phyloP scores from a whole-genome alignment of 371 early-diverging fungal genomes.

The Lichtheimia corymbifera region DNA sequence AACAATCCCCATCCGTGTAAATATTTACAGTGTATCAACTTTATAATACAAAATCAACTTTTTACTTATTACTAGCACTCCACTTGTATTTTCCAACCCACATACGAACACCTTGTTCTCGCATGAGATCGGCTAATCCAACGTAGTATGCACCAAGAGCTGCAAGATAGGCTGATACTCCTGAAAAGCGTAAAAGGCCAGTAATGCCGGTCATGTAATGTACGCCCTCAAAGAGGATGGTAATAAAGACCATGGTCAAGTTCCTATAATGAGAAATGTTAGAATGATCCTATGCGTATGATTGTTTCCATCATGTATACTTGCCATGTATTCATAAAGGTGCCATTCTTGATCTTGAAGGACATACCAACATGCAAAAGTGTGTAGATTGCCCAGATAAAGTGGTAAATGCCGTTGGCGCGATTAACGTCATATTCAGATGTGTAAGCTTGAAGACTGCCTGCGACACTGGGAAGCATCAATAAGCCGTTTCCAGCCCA shows the following conservation, averaged over 20 bases:
- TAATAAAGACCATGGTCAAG: constrained; percentile 29
- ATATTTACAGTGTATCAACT: too few relatives aligned
- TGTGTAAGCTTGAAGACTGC: constrained; percentile 24
- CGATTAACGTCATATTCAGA: constrained; percentile 26
- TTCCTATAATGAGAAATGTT: background rate
- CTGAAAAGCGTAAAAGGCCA: constrained; percentile 17
- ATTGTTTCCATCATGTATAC: too few relatives aligned
- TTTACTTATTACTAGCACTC: background rate
- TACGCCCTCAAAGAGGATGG: constrained; percentile 38
- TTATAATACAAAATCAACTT: too few relatives aligned
- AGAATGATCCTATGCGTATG: too few relatives aligned
- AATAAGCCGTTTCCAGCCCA: constrained; percentile 27
- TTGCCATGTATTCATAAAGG: constrained; percentile 30
- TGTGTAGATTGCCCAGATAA: constrained; percentile 48
- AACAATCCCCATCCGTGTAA: too few relatives aligned
- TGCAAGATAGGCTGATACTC: constrained; percentile 37
- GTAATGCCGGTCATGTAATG: constrained; percentile 8
- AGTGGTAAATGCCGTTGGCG: constrained; percentile 34
- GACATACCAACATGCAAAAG: constrained; percentile 40
- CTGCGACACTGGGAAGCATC: constrained; percentile 34
- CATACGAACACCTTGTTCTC: constrained; percentile 69
- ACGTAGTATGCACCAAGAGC: constrained; percentile 43
- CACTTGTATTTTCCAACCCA: constrained; percentile 46
- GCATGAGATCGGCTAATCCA: constrained; percentile 38
- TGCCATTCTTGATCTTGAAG: constrained; percentile 34